These are phyloP conservation scores for Dionaea muscipula DNA, from an alignment of 179 eudicot genomes.

Conservation along the genomic window DNA sequence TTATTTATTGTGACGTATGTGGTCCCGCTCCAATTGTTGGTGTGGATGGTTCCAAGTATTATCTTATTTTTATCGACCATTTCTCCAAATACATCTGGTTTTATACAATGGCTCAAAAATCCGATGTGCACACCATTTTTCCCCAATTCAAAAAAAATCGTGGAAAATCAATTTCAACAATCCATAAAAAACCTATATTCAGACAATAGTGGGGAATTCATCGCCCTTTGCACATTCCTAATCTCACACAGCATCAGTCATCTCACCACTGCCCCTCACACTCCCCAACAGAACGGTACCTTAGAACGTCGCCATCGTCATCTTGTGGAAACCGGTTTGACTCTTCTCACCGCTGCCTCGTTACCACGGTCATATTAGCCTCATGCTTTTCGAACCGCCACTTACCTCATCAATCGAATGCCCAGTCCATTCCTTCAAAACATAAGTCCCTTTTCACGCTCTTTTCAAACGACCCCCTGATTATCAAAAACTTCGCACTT, in stretches of 20 bases:
- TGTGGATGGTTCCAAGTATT: not conserved
- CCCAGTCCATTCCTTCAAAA: not conserved
- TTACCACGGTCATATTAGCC: not conserved
- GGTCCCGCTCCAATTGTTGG: not conserved
- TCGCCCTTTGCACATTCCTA: not conserved
- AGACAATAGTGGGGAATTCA: not conserved
- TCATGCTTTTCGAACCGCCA: not conserved
- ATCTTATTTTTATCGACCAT: slow-evolving; percentile 4
- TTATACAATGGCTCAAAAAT: not conserved
- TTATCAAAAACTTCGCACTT: not conserved
- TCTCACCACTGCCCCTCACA: slow-evolving; percentile 2
- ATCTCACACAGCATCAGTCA: slow-evolving; percentile 1
- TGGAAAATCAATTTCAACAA: not conserved
- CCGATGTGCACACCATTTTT: not conserved
- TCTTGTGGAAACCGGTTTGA: not conserved
- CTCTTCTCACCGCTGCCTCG: not conserved
- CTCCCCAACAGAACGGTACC: slow-evolving; percentile 5
- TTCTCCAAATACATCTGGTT: too few species aligned
- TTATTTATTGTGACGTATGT: slow-evolving; percentile 1
- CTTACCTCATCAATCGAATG: not conserved
- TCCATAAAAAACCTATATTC: not conserved
- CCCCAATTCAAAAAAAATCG: not conserved
- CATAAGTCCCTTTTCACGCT: not conserved
- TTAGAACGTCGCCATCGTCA: not conserved
- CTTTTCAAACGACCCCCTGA: not conserved